phyloP scores from a whole-genome alignment of 176 grass and related monocot genomes.

The Guadua angustifolia region DNA sequence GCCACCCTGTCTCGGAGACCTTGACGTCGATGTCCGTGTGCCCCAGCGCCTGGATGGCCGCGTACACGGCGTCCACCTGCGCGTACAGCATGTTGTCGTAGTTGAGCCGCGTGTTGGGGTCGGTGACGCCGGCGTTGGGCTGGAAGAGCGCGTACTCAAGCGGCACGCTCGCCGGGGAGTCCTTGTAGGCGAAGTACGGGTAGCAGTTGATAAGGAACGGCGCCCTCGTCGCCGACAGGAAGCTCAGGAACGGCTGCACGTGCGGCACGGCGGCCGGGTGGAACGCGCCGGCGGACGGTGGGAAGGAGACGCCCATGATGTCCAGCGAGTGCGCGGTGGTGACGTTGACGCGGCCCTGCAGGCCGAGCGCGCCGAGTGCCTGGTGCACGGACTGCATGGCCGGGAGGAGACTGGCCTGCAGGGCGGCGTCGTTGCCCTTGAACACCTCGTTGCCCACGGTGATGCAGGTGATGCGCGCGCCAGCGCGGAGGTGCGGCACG shows the following conservation, averaged over 20 bases:
- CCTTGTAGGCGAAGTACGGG: slow-evolving; percentile 77
- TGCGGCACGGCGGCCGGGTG: slow-evolving; percentile 33
- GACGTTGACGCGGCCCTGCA: slow-evolving; percentile 57
- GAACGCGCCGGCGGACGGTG: slow-evolving; percentile 70
- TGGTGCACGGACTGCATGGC: slow-evolving; percentile 68
- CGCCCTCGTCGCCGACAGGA: slow-evolving; percentile 55
- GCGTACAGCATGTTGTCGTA: slow-evolving; percentile 94
- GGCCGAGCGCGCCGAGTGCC: slow-evolving; percentile 47
- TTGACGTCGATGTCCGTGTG: slow-evolving; percentile 60
- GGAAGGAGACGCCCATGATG: slow-evolving; percentile 65
- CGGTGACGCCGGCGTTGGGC: slow-evolving; percentile 50
- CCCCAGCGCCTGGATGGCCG: slow-evolving; percentile 65
- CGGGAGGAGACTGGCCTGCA: slow-evolving; percentile 57
- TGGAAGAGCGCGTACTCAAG: slow-evolving; percentile 70
- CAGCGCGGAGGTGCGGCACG: slow-evolving; percentile 47
- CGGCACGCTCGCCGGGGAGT: slow-evolving; percentile 54
- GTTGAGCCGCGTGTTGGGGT: slow-evolving; percentile 47
- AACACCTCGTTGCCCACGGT: slow-evolving; percentile 81
- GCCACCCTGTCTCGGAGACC: slow-evolving; percentile 87
- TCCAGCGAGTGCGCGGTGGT: slow-evolving; percentile 72
- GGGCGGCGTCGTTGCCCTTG: slow-evolving; percentile 49
- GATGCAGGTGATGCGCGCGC: slow-evolving; percentile 71
- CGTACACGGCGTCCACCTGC: slow-evolving; percentile 86
- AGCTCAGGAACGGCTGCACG: slow-evolving; percentile 57
- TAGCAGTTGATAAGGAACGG: slow-evolving; percentile 87